A percentile compares a stretch with the other conserved stretches of the same genome.
phyloP scores from a whole-genome alignment of 805 yeast genomes.

The Yarrowia phangngaensis region DNA sequence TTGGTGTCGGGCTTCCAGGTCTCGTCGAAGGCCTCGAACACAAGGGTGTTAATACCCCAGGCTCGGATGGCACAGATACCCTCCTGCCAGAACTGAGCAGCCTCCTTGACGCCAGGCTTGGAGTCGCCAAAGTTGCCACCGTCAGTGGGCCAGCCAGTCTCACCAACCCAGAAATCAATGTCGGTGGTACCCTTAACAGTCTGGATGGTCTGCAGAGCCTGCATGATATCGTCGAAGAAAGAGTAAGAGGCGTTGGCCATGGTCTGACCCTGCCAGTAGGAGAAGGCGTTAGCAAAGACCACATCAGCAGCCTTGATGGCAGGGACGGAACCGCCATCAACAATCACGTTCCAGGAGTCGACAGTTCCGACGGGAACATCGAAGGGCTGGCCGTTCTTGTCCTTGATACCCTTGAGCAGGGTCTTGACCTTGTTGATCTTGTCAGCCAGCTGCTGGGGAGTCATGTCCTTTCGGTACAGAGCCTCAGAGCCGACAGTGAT shows the following conservation, averaged over 20 bases:
- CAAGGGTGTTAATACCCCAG: conserved; percentile 91
- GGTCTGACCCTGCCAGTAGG: conserved; percentile 98
- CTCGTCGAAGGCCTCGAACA: conserved; percentile 94
- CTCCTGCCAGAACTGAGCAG: conserved; percentile 76
- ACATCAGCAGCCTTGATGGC: conserved; percentile 80
- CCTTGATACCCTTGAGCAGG: conserved; percentile 58
- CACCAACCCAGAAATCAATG: conserved; percentile 91
- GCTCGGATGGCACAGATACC: conserved; percentile 91
- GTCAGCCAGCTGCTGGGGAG: conserved; percentile 68
- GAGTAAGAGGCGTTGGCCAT: conserved; percentile 79
- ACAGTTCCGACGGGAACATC: conserved; percentile 81
- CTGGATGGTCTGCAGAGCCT: conserved; percentile 87
- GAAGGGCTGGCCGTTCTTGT: conserved; percentile 78
- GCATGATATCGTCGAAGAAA: conserved; percentile 96
- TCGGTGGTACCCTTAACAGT: conserved; percentile 80
- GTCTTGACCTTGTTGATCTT: conserved; percentile 55
- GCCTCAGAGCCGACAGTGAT: conserved; percentile 95
- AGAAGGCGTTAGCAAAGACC: conserved; percentile 90
- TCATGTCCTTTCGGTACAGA: conserved; percentile 81
- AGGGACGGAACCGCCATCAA: conserved; percentile 66
- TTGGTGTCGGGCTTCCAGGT: conserved; percentile 92
- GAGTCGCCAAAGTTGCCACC: conserved; percentile 71
- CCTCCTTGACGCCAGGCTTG: conserved; percentile 67
- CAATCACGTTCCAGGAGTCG: conserved; percentile 92
- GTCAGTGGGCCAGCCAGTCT: conserved; percentile 94